phyloP scores from a whole-genome alignment of 2,329 filamentous ascomycete species.

The Penicillium olsonii region DNA sequence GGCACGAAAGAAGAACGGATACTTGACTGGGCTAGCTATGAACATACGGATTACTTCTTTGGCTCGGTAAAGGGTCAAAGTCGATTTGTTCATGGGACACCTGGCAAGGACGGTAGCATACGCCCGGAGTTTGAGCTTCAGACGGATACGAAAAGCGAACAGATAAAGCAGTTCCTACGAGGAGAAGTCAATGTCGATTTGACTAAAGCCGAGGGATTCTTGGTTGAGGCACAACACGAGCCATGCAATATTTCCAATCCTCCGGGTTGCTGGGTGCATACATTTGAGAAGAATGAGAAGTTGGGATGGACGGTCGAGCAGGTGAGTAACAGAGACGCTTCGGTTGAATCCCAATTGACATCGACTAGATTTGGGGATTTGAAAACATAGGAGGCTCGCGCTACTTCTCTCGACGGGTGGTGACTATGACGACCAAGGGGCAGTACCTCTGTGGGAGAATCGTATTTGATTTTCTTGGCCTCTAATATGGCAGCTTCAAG shows the following conservation, averaged over 20 bases:
- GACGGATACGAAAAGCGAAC: neutral
- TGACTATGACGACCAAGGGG: neutral
- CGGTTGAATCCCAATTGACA: too few species aligned
- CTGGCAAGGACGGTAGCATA: neutral
- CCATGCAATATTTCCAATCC: too few species aligned
- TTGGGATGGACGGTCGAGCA: constrained; percentile 5
- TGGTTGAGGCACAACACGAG: neutral
- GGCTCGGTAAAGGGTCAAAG: neutral
- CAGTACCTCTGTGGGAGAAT: constrained; percentile 1
- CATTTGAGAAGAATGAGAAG: constrained; percentile 1
- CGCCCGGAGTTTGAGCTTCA: neutral
- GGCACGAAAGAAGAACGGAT: neutral
- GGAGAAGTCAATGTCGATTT: neutral
- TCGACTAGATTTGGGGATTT: constrained; percentile 6
- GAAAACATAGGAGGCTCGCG: neutral
- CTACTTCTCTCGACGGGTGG: constrained; percentile 5
- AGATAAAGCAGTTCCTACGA: neutral
- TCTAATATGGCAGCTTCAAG: neutral
- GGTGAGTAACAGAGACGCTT: neutral
- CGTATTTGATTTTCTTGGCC: neutral
- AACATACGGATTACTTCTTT: constrained; percentile 7
- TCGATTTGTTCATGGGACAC: neutral
- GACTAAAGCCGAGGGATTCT: neutral
- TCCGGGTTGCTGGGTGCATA: constrained; percentile 8
- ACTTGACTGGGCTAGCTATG: neutral